Evolutionary conservation across 257 asterid species (phyloP), one percentile per base, ranked within the genome.

Genomic region (Plantago ovata): DNA sequence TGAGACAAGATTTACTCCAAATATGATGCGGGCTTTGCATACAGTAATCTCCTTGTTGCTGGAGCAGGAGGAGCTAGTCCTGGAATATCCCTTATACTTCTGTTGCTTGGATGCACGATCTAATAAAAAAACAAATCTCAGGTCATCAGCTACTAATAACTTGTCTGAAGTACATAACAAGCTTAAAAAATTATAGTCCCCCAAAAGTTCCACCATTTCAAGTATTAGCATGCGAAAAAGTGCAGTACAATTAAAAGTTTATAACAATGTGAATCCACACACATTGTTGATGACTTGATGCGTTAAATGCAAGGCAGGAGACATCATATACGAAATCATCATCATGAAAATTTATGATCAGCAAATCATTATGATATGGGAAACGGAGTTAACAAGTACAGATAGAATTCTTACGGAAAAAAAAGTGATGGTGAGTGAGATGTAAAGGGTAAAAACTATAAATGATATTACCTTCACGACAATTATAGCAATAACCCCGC

Each of bases 21-120:
- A 64, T 55, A 71, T 45, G 51, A 68, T n/a, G 68, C 72, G 1
- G 72, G 64, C 69, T 71, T 75, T 63, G 62, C 74, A 68, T 77
- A 70, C 75, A 92, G 56, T 71, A 92, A 73, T 76, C 95, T 85
- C 79, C 98, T 82, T n/a, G 91, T 33, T 2, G 91, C 55, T 6
- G 92, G 95, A 54, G 97, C 97, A 10, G 98, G 98, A 46, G 98
- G 98, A 21, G 97, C 98, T 63, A 92, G 69, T 65, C 98, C 98
- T 7, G 98, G 98, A 59, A 92, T 84, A 59, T 88, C 96, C 70
- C 95, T 72, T 68, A 88, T 84, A 76, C 70, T 73, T 75, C 75
- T 84, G 79, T 88, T 92, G 83, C 73, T 75, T 38, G 98, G 98
- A 72, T 92, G 71, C 77, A 87, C 98, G 40, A 90, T 69, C 96